A percentile compares a stretch with the other conserved stretches of the same genome.
Conservation (phyloP, 1,284 basidiomycete species). For the Sporisorium scitamineum region DNA sequence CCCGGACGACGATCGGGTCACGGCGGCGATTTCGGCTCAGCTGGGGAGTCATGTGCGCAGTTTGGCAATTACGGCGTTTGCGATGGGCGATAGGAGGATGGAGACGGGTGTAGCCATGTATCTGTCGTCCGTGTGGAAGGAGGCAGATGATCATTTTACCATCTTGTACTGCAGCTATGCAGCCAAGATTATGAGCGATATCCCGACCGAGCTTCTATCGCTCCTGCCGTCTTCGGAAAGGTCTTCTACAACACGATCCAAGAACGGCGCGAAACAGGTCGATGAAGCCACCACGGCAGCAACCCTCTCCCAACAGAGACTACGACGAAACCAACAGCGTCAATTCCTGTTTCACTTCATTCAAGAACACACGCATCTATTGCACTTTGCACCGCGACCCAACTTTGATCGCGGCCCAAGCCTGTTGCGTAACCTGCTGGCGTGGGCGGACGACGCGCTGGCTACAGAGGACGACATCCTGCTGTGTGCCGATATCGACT, state of each 20-base stretch:
- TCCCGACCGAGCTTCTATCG: constrained; percentile 43
- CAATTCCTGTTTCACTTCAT: constrained; percentile 54
- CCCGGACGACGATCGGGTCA: constrained; percentile 29
- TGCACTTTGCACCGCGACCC: constrained; percentile 51
- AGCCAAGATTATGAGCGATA: constrained; percentile 53
- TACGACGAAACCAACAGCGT: constrained; percentile 37
- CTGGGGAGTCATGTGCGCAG: constrained; percentile 44
- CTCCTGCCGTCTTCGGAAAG: constrained; percentile 24
- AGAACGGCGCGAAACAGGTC: constrained; percentile 7
- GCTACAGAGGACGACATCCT: constrained; percentile 42
- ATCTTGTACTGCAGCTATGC: constrained; percentile 53
- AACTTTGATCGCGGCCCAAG: constrained; percentile 47
- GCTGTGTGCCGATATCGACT: constrained; percentile 49
- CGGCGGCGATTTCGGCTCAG: constrained; percentile 24
- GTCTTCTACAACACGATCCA: neutral
- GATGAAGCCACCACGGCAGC: constrained; percentile 11
- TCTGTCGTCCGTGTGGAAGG: constrained; percentile 52
- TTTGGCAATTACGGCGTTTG: constrained; percentile 41
- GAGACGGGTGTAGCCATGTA: constrained; percentile 51
- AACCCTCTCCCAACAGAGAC: constrained; percentile 13
- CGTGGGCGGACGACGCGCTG: constrained; percentile 39
- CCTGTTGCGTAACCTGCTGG: constrained; percentile 39
- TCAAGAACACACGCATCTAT: constrained; percentile 48
- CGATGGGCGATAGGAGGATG: constrained; percentile 38
- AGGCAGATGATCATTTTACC: constrained; percentile 49